A percentile compares a stretch with the other conserved stretches of the same genome.
These are phyloP conservation scores for Fusarium liriodendri DNA, from an alignment of 2,329 filamentous ascomycete genomes.

Conservation along the genomic window DNA sequence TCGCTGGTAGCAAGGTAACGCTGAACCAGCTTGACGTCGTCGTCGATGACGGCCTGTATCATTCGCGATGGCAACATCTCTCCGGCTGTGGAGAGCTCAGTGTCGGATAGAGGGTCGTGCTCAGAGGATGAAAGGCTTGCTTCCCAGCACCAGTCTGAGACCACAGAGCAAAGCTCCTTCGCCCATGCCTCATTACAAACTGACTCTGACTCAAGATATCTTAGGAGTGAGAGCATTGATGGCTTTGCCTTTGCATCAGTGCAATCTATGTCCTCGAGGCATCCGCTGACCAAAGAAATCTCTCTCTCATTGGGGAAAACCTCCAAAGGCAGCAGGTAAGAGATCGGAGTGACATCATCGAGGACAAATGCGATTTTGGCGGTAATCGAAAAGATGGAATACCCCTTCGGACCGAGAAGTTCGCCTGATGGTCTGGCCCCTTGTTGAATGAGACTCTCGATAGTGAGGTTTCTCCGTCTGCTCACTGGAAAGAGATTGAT, in stretches of 20 bases:
- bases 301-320: neutral
- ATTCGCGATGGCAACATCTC: neutral
- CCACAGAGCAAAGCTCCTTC: neutral
- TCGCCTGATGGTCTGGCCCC: neutral
- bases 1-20: neutral
- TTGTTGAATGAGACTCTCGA: neutral
- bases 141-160: neutral
- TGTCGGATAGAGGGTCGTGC: neutral
- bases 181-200: neutral
- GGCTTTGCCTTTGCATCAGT: neutral
- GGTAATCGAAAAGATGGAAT: neutral
- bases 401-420: neutral
- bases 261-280: fast-evolving
- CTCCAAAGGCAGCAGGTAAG: neutral
- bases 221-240: neutral
- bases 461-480: neutral
- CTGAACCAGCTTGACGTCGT: neutral
- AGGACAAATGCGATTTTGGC: neutral
- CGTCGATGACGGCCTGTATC: neutral
- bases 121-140: neutral
- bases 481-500: neutral
- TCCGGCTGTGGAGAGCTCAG: fast-evolving
- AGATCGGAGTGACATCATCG: neutral
- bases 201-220: neutral
- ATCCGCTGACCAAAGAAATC: neutral